Conservation (phyloP, 768 basidiomycete genomes). For the Serendipita sp. region DNA sequence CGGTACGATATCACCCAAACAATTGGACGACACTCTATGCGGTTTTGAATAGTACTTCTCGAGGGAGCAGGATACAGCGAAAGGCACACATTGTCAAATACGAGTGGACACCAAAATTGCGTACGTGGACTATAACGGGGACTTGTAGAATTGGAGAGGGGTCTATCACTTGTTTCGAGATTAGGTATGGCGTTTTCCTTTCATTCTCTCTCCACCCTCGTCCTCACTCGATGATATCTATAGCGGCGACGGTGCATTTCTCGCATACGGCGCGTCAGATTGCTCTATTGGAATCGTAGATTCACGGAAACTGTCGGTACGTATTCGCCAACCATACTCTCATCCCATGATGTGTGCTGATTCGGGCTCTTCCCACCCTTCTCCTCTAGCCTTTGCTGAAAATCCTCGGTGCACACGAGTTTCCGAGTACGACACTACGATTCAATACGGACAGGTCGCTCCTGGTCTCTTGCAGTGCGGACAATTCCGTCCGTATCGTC, state of each 20-base stretch:
- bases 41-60: slow-evolving; percentile 49
- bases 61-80: slow-evolving; percentile 34
- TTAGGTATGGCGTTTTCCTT: slow-evolving; percentile 37
- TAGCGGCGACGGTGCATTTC: slow-evolving; percentile 63
- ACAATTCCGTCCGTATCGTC: slow-evolving; percentile 70
- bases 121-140: slow-evolving; percentile 47
- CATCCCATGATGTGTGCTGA: no score
- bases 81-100: slow-evolving; percentile 38
- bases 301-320: slow-evolving; percentile 55
- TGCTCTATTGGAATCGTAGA: slow-evolving; percentile 73
- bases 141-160: slow-evolving; percentile 60
- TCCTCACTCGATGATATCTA: background rate
- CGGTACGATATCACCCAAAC: slow-evolving; percentile 44
- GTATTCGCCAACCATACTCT: slow-evolving; percentile 15
- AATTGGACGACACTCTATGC: slow-evolving; percentile 44
- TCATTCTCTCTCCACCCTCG: slow-evolving; percentile 4
- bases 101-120: slow-evolving; percentile 8
- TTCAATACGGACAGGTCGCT: slow-evolving; percentile 76
- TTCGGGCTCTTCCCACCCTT: no score
- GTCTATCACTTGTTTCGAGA: slow-evolving; percentile 72
- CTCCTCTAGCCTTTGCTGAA: slow-evolving; percentile 57
- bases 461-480: slow-evolving; percentile 78
- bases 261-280: slow-evolving; percentile 82
- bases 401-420: slow-evolving; percentile 88
- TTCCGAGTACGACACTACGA: slow-evolving; percentile 74